Percentiles rank a stretch among this genome's conserved stretches.
Evolutionary conservation across 345 rosid genomes (phyloP).

Genomic region (Melaleuca quinquenervia): DNA sequence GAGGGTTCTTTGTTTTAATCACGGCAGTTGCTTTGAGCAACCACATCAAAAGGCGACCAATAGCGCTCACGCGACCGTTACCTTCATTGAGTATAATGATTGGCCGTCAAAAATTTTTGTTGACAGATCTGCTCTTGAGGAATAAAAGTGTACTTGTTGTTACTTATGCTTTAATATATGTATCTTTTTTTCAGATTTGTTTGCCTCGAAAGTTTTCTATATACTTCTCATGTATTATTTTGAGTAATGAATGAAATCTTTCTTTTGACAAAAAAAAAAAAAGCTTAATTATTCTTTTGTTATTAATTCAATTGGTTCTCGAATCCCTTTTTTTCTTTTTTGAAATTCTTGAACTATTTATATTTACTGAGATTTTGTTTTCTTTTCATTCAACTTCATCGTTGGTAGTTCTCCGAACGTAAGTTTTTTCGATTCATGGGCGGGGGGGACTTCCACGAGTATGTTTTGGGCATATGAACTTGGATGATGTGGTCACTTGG

Average conservation of each 20-base stretch:
- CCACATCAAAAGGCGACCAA: background rate
- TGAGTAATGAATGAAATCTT: too few relatives aligned
- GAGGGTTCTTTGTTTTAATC: background rate
- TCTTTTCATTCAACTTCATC: background rate
- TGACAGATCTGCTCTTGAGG: too few relatives aligned
- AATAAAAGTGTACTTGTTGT: too few relatives aligned
- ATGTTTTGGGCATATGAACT: background rate
- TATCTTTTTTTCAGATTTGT: too few relatives aligned
- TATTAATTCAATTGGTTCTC: background rate
- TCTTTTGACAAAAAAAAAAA: too few relatives aligned
- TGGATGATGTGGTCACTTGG: background rate
- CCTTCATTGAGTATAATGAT: too few relatives aligned
- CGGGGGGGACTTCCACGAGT: background rate
- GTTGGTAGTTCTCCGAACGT: background rate
- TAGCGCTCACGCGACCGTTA: background rate
- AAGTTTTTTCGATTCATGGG: background rate
- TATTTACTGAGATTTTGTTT: background rate
- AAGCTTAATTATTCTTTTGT: background rate
- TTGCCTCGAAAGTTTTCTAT: too few relatives aligned
- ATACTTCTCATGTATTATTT: too few relatives aligned
- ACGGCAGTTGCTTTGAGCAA: background rate
- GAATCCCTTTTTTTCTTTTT: background rate
- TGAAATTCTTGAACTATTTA: background rate
- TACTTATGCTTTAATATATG: too few relatives aligned
- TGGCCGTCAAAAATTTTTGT: too few relatives aligned